Evolutionary conservation across 441 rosid genomes (phyloP).

Genomic region (Aleurites moluccanus): DNA sequence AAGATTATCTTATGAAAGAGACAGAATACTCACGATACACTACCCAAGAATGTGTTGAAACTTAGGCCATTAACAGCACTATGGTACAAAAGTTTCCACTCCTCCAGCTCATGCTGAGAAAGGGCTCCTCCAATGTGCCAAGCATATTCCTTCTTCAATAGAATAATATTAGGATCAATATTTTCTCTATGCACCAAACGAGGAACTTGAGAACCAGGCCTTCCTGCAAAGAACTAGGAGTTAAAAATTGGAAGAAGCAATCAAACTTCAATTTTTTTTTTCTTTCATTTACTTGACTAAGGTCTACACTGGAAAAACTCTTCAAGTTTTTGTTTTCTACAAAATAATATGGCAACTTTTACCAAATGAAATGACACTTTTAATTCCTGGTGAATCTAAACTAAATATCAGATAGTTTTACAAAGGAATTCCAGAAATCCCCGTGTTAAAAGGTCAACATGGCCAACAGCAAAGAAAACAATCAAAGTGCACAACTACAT

Average conservation of each 20-base stretch:
- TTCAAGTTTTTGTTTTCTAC: background rate
- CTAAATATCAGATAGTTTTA: background rate
- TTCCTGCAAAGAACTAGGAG: conserved; percentile 38
- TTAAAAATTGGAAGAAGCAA: background rate
- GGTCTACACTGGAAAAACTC: background rate
- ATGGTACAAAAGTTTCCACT: conserved; percentile 87
- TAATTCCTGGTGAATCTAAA: background rate
- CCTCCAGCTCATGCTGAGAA: conserved; percentile 66
- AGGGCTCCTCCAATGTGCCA: conserved; percentile 96
- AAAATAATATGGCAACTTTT: background rate
- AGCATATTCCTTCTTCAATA: conserved; percentile 72
- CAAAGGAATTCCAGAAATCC: background rate
- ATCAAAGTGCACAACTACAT: background rate
- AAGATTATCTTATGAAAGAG: conserved; percentile 6
- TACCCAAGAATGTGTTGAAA: conserved; percentile 84
- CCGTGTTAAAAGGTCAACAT: background rate
- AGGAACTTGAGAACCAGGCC: conserved; percentile 70
- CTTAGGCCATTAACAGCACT: conserved; percentile 73
- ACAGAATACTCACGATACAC: conserved; percentile 54
- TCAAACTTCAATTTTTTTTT: background rate
- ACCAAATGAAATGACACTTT: background rate
- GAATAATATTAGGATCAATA: conserved; percentile 44
- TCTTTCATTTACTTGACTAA: background rate
- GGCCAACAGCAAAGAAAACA: background rate
- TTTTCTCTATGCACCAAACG: conserved; percentile 43